These are phyloP conservation scores for Xylariaceae sp. DNA, from an alignment of 2,329 filamentous ascomycete species.

Conservation along the genomic window DNA sequence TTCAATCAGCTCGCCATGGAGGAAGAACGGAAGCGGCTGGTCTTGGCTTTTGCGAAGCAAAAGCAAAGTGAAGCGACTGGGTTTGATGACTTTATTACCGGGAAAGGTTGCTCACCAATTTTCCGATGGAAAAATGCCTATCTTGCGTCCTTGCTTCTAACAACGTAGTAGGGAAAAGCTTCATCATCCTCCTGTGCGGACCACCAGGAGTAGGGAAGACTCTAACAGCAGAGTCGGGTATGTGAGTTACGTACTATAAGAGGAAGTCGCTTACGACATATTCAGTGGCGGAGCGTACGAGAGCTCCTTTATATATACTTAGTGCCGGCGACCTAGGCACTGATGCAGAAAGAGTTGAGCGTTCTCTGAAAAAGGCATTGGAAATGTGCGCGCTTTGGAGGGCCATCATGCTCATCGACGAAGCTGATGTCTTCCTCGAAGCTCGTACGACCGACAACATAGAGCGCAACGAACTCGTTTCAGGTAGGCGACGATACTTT, in stretches of 20 bases:
- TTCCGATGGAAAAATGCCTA: not conserved
- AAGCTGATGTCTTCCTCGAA: not conserved
- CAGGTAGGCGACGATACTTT: no score
- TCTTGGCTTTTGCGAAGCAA: conserved; percentile 1
- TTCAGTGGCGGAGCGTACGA: not conserved
- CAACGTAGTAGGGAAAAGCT: conserved; percentile 1
- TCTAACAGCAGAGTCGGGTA: conserved; percentile 6
- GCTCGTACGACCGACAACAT: not conserved
- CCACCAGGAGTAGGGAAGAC: conserved; percentile 5
- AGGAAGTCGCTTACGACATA: not conserved
- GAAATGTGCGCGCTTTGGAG: conserved; percentile 2
- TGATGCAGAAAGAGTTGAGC: not conserved
- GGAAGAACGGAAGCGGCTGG: no score
- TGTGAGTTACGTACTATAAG: not conserved
- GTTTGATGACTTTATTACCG: not conserved
- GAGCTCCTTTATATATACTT: not conserved
- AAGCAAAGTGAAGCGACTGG: not conserved
- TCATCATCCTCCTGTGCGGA: conserved; percentile 1
- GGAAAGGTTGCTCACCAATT: not conserved
- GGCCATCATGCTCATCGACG: conserved; percentile 3
- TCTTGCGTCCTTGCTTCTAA: not conserved
- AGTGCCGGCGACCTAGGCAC: not conserved
- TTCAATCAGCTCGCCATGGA: no score
- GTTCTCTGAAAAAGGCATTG: not conserved
- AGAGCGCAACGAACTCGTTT: not conserved